These are phyloP conservation scores for Oropetium thomaeum DNA, from an alignment of 176 grass and related monocot genomes.

Conservation along the genomic window DNA sequence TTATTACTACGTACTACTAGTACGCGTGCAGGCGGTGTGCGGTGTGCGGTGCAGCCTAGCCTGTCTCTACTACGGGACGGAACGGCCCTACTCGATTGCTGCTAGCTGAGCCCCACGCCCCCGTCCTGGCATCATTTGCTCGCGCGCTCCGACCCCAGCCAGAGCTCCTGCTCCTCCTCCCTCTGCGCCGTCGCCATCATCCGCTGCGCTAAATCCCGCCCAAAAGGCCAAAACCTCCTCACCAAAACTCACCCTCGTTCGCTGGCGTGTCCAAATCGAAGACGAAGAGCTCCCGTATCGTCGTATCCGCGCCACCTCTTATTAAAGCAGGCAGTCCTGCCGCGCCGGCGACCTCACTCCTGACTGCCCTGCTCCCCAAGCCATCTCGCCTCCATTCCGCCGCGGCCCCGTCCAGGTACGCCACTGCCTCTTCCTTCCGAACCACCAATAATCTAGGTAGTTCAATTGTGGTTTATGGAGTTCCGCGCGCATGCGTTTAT, in stretches of 20 bases:
- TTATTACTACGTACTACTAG: too few species aligned
- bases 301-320: neutral
- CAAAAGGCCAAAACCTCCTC: neutral
- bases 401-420: neutral
- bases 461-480: neutral
- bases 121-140: neutral
- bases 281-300: neutral
- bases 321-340: neutral
- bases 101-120: neutral
- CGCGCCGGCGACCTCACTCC: neutral
- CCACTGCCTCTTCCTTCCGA: neutral
- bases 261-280: slow-evolving; percentile 19
- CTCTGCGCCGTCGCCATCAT: neutral
- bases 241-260: neutral
- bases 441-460: neutral
- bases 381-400: slow-evolving; percentile 1
- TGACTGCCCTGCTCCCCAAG: too few species aligned
- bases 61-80: too few species aligned
- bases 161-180: neutral
- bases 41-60: neutral
- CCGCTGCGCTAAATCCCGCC: neutral
- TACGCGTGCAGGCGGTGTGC: neutral
- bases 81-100: neutral
- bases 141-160: neutral
- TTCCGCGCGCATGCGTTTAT: neutral